A percentile compares a stretch with the other conserved stretches of the same genome.
Conservation (phyloP, 306 rosid genomes). For the Ochetophila trinervis region DNA sequence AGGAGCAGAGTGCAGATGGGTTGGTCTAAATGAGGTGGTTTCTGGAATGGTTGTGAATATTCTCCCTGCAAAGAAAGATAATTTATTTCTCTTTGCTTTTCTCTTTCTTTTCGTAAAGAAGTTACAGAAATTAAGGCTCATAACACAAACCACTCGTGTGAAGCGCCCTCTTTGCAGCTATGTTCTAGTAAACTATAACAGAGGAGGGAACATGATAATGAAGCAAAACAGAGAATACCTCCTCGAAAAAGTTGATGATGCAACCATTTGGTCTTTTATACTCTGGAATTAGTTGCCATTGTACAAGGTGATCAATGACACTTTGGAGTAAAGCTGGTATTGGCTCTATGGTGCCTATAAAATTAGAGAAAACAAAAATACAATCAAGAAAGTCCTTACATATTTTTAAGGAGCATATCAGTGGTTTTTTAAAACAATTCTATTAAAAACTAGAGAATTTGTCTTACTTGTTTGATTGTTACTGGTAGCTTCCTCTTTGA, state of each 20-base stretch:
- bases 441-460: neutral
- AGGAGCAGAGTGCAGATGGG: conserved; percentile 87
- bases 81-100: neutral
- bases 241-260: conserved; percentile 85
- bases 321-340: conserved; percentile 71
- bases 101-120: neutral
- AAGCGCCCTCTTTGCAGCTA: conserved; percentile 21
- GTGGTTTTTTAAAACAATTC: neutral
- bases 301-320: conserved; percentile 87
- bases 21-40: conserved; percentile 99
- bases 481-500: conserved; percentile 64
- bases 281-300: conserved; percentile 92
- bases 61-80: conserved; percentile 57
- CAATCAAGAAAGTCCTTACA: neutral
- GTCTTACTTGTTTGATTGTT: conserved; percentile 37
- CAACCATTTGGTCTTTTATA: conserved; percentile 97
- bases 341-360: conserved; percentile 78
- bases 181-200: conserved; percentile 32
- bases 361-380: neutral
- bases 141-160: conserved; percentile 25
- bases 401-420: too few species aligned
- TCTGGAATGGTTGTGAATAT: conserved; percentile 92
- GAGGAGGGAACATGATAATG: conserved; percentile 24
- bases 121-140: neutral
- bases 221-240: conserved; percentile 55